phyloP scores from a whole-genome alignment of 768 basidiomycete genomes.

The Leccinum aurantiacum region DNA sequence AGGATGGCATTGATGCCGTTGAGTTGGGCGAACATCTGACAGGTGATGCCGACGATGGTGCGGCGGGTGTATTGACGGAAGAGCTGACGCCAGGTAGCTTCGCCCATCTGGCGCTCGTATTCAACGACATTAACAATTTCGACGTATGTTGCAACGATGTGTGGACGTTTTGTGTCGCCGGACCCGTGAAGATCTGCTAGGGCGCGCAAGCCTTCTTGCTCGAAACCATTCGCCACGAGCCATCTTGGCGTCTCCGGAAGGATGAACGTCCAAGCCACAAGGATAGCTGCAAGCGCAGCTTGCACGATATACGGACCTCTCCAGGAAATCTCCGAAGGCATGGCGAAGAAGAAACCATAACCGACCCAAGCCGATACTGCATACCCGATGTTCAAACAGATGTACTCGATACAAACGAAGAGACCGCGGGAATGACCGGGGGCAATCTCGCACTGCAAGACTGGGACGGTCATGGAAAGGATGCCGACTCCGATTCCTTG shows the following conservation, averaged over 20 bases:
- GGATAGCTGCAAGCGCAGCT: constrained; percentile 46
- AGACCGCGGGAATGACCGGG: constrained; percentile 49
- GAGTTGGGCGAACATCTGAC: constrained; percentile 56
- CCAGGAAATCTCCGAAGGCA: constrained; percentile 51
- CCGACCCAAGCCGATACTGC: constrained; percentile 50
- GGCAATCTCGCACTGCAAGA: constrained; percentile 50
- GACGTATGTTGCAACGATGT: constrained; percentile 44
- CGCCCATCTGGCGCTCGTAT: constrained; percentile 39
- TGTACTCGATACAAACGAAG: constrained; percentile 53
- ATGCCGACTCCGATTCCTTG: constrained; percentile 52
- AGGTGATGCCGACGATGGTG: constrained; percentile 49
- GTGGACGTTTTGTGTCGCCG: constrained; percentile 45
- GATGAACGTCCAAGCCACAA: constrained; percentile 47
- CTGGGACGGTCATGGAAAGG: constrained; percentile 51
- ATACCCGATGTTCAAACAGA: constrained; percentile 52
- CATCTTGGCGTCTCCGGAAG: constrained; percentile 56
- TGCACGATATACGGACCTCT: constrained; percentile 56
- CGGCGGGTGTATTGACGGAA: constrained; percentile 52
- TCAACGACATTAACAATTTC: constrained; percentile 42
- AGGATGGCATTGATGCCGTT: constrained; percentile 59
- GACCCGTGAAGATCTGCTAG: constrained; percentile 58
- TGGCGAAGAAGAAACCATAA: constrained; percentile 48
- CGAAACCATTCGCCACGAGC: constrained; percentile 54
- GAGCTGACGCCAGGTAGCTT: constrained; percentile 49
- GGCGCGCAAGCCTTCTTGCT: constrained; percentile 46